Evolutionary conservation across 345 rosid species (phyloP), one percentile per base, ranked within the genome.

Genomic region (Gossypium australe): DNA sequence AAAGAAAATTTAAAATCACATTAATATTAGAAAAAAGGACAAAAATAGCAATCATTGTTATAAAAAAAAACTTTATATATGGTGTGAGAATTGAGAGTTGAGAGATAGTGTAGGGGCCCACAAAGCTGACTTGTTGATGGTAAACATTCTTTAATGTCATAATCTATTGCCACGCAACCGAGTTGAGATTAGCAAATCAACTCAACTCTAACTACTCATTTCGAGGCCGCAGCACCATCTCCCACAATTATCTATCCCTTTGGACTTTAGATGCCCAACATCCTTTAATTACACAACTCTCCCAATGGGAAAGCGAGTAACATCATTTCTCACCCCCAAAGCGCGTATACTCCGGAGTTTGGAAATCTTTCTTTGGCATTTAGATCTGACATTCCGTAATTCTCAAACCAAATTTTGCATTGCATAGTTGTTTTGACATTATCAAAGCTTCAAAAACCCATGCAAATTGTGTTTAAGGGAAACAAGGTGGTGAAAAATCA

Each of bases 371-470:
- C 56, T 67, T 24, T 47, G 4, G 43, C 22, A 48, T 56, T 57
- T 58, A 81, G 83, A 86, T 86, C 85, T 84, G 84, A 87, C 92
- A 87, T 87, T 85, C 92, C 90, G 88, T 88, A 83, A 82, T 80
- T 74, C 81, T 72, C 78, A 88, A 83, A 84, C 88, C 48, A 79
- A 38, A 66, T 60, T 27, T 12, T 59, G 29, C 44, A 17, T 10
- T 24, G 1, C 18, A n/a, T 53, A 17, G n/a, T n/a, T 12, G 12
- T 64, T 63, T 34, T 53, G 67, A 51, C 74, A 9, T 65, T 73
- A 61, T 53, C 82, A 47, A 76, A 56, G 77, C 82, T 75, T 67
- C 70, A 55, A 71, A 82, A 66, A 29, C 70, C 72, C 75, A 70
- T 78, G 80, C 83, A 71, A 44, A 43, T 78, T 74, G 70, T 18